A percentile compares a stretch with the other conserved stretches of the same genome.
Evolutionary conservation across 805 yeast genomes (phyloP).

Genomic region (Starmerella potacharoeniae): DNA sequence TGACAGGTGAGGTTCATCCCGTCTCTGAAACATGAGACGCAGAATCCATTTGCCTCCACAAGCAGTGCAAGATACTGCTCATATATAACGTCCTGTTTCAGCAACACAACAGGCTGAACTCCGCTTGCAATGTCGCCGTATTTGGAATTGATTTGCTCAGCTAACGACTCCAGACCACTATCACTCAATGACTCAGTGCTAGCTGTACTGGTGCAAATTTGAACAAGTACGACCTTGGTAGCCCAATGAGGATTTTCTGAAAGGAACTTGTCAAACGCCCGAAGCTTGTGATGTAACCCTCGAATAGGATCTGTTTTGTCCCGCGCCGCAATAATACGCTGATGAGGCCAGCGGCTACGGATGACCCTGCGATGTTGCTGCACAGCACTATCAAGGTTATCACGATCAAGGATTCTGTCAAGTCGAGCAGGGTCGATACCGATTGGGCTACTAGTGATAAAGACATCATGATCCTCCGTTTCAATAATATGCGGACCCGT

Average conservation of each 20-base stretch:
- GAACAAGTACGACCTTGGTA: conserved; percentile 61
- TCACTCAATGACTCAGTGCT: background rate
- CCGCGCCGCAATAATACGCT: conserved; percentile 66
- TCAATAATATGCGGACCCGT: conserved; percentile 79
- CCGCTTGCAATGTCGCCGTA: conserved; percentile 57
- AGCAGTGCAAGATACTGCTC: conserved; percentile 80
- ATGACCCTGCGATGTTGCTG: conserved; percentile 41
- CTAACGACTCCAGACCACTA: conserved; percentile 59
- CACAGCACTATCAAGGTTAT: conserved; percentile 33
- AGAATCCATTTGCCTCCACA: conserved; percentile 75
- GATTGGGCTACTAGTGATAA: conserved; percentile 30
- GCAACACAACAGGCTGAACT: conserved; percentile 71
- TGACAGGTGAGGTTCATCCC: conserved; percentile 96
- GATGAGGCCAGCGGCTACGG: conserved; percentile 63
- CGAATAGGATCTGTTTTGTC: conserved; percentile 81
- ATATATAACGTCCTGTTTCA: conserved; percentile 81
- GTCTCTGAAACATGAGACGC: conserved; percentile 85
- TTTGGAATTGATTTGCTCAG: conserved; percentile 68
- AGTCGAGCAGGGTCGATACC: conserved; percentile 39
- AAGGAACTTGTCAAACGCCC: conserved; percentile 76
- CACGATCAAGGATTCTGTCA: conserved; percentile 35
- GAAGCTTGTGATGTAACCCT: conserved; percentile 76
- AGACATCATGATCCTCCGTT: conserved; percentile 35
- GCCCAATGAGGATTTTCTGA: conserved; percentile 59
- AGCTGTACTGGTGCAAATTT: conserved; percentile 55